These are phyloP conservation scores for Carex kokanica DNA, from an alignment of 176 grass and related monocot genomes.

Conservation along the genomic window DNA sequence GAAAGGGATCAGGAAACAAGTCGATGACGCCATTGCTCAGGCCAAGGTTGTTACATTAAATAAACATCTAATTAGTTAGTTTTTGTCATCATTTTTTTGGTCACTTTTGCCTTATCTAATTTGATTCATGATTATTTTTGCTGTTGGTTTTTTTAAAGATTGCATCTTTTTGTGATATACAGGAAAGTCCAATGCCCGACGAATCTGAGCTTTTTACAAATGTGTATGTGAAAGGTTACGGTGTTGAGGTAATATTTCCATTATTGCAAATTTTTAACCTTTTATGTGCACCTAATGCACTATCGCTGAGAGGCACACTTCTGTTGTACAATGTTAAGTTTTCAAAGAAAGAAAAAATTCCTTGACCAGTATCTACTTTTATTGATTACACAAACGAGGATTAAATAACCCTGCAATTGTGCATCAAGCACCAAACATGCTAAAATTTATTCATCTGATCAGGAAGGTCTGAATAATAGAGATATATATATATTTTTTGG, in stretches of 20 bases:
- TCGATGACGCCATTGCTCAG: constrained; percentile 72
- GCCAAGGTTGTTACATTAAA: constrained; percentile 52
- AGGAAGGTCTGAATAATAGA: neutral
- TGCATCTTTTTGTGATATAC: constrained; percentile 3
- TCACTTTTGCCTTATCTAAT: neutral
- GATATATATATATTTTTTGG: neutral
- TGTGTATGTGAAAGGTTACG: constrained; percentile 72
- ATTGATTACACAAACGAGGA: neutral
- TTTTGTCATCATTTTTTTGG: neutral
- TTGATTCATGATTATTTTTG: constrained; percentile 15
- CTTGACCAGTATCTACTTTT: neutral
- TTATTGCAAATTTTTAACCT: neutral
- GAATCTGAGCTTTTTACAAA: constrained; percentile 77
- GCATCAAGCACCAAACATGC: neutral
- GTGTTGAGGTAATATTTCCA: constrained; percentile 60
- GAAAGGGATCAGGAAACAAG: constrained; percentile 74
- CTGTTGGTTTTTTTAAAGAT: neutral
- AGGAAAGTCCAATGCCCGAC: constrained; percentile 84
- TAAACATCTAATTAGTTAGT: neutral
- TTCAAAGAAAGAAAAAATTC: constrained; percentile 2
- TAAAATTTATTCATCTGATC: neutral
- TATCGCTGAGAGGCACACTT: neutral
- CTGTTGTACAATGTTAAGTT: neutral
- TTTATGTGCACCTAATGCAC: neutral
- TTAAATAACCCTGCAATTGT: neutral